Percentiles rank a stretch among this genome's conserved stretches.
Evolutionary conservation across 2,329 filamentous ascomycete species (phyloP).

Genomic region (Chaetomiaceae sp.): DNA sequence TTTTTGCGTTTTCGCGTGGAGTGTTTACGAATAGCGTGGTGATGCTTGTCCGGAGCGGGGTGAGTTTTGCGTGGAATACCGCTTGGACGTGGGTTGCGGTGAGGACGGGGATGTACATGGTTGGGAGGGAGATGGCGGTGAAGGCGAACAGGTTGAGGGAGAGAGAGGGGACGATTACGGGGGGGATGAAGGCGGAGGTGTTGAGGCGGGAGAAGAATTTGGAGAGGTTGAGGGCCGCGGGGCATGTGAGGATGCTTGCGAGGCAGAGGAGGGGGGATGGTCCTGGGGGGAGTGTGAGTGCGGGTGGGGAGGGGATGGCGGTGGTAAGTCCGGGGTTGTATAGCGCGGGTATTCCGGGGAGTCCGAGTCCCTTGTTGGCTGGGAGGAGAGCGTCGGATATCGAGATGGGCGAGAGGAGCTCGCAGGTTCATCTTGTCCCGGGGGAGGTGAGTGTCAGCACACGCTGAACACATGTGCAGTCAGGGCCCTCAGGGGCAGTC

Average conservation of each 20-base stretch:
- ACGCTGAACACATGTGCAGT: no score
- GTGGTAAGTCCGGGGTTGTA: conserved; percentile 6
- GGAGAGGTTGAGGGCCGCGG: conserved; percentile 19
- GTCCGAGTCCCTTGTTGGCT: conserved; percentile 10
- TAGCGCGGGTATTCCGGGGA: conserved; percentile 3
- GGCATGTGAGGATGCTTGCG: conserved; percentile 14
- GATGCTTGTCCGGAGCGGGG: conserved; percentile 11
- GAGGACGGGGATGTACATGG: conserved; percentile 20
- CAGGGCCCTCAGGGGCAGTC: background rate
- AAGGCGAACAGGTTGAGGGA: conserved; percentile 18
- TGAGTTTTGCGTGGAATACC: conserved; percentile 21
- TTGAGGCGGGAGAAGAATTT: conserved; percentile 22
- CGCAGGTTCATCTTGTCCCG: conserved; percentile 16
- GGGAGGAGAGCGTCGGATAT: conserved; percentile 12
- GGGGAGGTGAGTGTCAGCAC: background rate
- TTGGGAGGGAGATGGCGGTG: conserved; percentile 14
- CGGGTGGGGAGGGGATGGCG: background rate
- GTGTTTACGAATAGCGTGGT: conserved; percentile 17
- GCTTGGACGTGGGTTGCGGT: conserved; percentile 21
- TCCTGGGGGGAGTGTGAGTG: background rate
- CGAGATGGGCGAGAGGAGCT: conserved; percentile 21
- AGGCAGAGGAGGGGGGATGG: background rate
- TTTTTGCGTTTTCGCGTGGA: conserved; percentile 25
- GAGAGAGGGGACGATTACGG: conserved; percentile 19
- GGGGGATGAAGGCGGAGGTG: conserved; percentile 25